phyloP scores from a whole-genome alignment of 495 filamentous ascomycete species.

The Penicillium tannophilum region DNA sequence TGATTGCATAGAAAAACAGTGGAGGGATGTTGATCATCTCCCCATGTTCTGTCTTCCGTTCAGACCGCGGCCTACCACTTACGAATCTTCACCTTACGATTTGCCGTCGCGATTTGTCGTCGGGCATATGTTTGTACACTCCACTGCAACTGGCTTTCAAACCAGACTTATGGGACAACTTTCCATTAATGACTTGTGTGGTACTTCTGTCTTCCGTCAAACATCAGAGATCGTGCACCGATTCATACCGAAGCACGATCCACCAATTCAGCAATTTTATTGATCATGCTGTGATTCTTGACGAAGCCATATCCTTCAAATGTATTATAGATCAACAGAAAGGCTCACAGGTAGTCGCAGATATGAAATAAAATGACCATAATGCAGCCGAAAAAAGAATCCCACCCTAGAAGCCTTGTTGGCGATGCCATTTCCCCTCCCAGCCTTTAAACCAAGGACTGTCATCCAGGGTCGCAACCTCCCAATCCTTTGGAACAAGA shows the following conservation, averaged over 20 bases:
- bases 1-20: background rate
- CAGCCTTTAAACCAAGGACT: constrained; percentile 82
- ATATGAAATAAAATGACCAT: constrained; percentile 3
- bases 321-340: constrained; percentile 7
- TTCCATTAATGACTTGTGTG: background rate
- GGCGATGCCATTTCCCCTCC: constrained; percentile 78
- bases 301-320: background rate
- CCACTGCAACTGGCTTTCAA: background rate
- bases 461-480: constrained; percentile 75
- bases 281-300: background rate
- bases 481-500: constrained; percentile 64
- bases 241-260: background rate
- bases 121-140: background rate
- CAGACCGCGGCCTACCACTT: background rate
- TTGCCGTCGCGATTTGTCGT: background rate
- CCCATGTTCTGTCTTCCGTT: background rate
- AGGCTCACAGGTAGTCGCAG: background rate
- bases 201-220: background rate
- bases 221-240: background rate
- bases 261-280: background rate
- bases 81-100: background rate
- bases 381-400: background rate
- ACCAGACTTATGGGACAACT: background rate
- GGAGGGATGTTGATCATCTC: background rate
- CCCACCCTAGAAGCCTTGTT: constrained; percentile 65